Evolutionary conservation across 2,329 filamentous ascomycete genomes (phyloP), one percentile per base, ranked within the genome.

Genomic region (Huntiella abstrusa): DNA sequence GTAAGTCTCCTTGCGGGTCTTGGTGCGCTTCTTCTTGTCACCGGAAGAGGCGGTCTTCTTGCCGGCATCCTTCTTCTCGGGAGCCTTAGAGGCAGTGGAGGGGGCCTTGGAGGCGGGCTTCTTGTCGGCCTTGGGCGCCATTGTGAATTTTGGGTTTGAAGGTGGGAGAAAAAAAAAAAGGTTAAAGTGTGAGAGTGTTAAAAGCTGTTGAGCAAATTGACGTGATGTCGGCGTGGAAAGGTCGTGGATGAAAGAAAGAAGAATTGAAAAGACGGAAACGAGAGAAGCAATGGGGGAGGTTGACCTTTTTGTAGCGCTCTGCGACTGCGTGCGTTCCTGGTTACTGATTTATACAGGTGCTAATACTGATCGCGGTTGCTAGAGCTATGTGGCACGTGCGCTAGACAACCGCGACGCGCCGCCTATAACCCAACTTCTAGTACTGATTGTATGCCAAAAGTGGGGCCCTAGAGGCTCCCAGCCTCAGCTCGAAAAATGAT

Each of bases 1-100:
- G 75, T 98, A 98, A n/a, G 91, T 98, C 77, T 98, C 91, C 83
- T 96, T 96, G 71, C 91, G 81, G 56, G 87, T 84, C 87, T 98
- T 98, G 73, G 86, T 93, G 63, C 91, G 85, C 87, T 96, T 98
- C 84, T 98, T 98, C 86, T 96, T 96, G 59, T 96, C 91, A 54
- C 91, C 91, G 62, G 84, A 78, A 52, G 87, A 78, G 51, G 88
- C 85, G 43, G 91, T 96, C 83, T 96, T 98, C 84, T 98, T 98
- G 74, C 88, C 91, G 55, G 88, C 91, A 71, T 96, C 88, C 81
- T 96, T 95, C 83, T 95, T 95, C 79, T 95, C 87, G 49, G 71
- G 72, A 53, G 71, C 71, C 70, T 77, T 77, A 58, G 69, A 71
- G 55, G 73, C 73, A 62, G 82, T 73, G 45, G 69, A 83, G 51